Base-by-base conservation (phyloP, 306 rosid genomes). In the Dryas alaskensis region DNA sequence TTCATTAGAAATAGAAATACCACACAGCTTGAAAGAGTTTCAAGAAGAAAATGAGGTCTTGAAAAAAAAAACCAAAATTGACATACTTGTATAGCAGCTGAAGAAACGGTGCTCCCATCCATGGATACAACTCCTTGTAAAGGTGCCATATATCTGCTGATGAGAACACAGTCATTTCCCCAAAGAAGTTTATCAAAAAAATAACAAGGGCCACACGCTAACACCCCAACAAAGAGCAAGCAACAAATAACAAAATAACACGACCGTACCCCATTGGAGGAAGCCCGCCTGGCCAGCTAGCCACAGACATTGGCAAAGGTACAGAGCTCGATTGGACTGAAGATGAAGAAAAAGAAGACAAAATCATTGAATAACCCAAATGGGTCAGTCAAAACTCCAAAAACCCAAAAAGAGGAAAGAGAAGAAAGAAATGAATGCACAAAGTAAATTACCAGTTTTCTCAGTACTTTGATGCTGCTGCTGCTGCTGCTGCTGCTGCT, bases 141-240 rank as follows among this genome's bases (percentile, higher is more conserved):
- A 80, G 99, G 97, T 50, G 97, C 77, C 96, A 95, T 88, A 66
- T 92, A 95, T 81, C 99, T 95, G 96, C 59, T 49, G 53, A 87
- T 70, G 76, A 84, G 79, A 76, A 81, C 60, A 78, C 48, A 55
- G 83, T 86, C 77, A 87, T 59, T 80, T 63, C 78, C 79, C 85
- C 69, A 65, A 52, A 70, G 49, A 73, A 17, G 42, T 37, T 17
- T 46, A 59, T 10, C 16, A 16, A 7, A 13, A 25, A 73, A 51
- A 22, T 22, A 58, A 49, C 25, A 64, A 71, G 54, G 2, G 37
- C 58, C 7, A 53, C 6, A 67, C 63, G 73, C 58, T 39, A 50
- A 70, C 27, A 74, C 68, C 67, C 25, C 0, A 76, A 65, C n/a
- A 52, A 13, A 59, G 55, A 46, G 5, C 8, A 8, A 58, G 9